Evolutionary conservation across 192 early-diverging fungal species (phyloP).

Genomic region (Backusella parvicylindrica): DNA sequence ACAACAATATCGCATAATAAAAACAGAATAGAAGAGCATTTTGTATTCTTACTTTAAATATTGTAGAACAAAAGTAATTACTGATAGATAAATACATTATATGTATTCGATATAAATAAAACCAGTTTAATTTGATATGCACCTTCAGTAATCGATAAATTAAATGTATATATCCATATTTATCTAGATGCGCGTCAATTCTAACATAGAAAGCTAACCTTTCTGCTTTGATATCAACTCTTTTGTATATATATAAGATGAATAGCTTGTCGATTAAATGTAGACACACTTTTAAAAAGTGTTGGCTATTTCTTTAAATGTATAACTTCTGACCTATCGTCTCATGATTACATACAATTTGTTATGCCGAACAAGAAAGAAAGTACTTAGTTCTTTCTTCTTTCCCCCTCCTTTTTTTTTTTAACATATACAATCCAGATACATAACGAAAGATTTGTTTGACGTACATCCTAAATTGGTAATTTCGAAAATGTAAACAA

Average conservation of each 20-base stretch:
- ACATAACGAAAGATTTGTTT: not conserved
- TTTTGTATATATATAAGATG: too few species aligned
- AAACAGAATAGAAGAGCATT: not conserved
- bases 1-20: not conserved
- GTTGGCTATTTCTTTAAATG: not conserved
- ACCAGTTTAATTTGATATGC: not conserved
- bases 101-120: too few species aligned
- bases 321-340: not conserved
- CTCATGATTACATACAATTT: not conserved
- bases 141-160: not conserved
- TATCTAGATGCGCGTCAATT: not conserved
- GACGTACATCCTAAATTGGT: not conserved
- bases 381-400: not conserved
- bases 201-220: not conserved
- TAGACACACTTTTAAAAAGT: too few species aligned
- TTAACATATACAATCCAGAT: not conserved
- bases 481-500: not conserved
- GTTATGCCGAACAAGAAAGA: not conserved
- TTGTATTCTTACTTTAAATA: not conserved
- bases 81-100: not conserved
- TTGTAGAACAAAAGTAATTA: not conserved
- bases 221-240: too few species aligned
- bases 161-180: constrained; percentile 1
- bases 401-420: not conserved
- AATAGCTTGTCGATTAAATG: too few species aligned